Evolutionary conservation across 495 filamentous ascomycete genomes (phyloP), one percentile per base, ranked within the genome.

Genomic region (Daldinia grandis): DNA sequence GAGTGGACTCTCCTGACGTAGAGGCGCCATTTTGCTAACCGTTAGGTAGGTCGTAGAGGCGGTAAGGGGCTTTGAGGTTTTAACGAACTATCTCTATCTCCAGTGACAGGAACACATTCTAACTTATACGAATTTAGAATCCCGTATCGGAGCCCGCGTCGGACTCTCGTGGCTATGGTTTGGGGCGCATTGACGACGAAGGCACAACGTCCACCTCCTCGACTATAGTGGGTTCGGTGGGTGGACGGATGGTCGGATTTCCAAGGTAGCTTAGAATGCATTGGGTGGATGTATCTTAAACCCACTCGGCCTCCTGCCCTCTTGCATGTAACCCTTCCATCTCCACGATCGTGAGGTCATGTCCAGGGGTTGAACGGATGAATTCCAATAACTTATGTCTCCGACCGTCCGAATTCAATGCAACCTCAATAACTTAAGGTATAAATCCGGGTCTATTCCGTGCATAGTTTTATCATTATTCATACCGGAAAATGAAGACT

Each of bases 371-470:
- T 9, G 14, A 55, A 28, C 28, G 59, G 42, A 60, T 15, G 55
- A 5, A 30, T 62, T 25, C 14, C 44, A 53, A 58, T 44, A 15
- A 14, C 4, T 42, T 6, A 35, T 28, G 64, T 60, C 17, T 72
- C 69, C 69, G 69, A 72, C 50, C 63, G 28, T 67, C 69, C 69
- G 69, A 72, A 21, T 21, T 47, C 21, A 42, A 53, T 64, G 54
- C 27, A 31, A 72, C 69, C 3, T 37, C 38, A 17, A 60, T 15
- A 21, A 53, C 24, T 28, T 31, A n/a, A 47, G 24, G 38, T 61
- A 61, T 44, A 49, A 44, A 55, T 57, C 27, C 31, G 38, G 62
- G 4, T 4, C 33, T 25, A 24, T 21, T 17, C 54, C 7, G n/a
- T 25, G 54, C 21, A 35, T 5, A 55, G 28, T 31, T 57, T 57